These are phyloP conservation scores for Sphagnum fallax DNA, from an alignment of 228 moss, liverwort and hornwort species.

Conservation along the genomic window DNA sequence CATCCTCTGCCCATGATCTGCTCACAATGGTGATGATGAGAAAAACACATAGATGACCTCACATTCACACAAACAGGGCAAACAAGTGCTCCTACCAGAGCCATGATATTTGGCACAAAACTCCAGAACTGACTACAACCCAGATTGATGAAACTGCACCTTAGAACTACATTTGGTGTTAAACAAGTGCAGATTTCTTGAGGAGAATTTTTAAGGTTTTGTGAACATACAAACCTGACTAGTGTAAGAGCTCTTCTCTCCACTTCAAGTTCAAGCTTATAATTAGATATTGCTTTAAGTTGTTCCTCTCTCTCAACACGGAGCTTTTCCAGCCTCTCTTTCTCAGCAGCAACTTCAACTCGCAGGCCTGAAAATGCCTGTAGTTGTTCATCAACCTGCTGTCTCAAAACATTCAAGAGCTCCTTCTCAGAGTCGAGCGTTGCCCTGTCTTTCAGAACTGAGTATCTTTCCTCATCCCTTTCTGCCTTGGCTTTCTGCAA, in stretches of 20 bases:
- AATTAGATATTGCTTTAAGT: conserved; percentile 23
- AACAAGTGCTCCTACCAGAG: too few relatives aligned
- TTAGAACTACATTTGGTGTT: too few relatives aligned
- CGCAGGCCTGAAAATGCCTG: conserved; percentile 45
- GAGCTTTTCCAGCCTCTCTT: conserved; percentile 57
- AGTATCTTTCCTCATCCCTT: conserved; percentile 52
- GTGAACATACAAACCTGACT: conserved; percentile 47
- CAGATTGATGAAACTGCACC: too few relatives aligned
- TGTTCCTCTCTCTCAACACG: conserved; percentile 59
- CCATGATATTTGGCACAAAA: too few relatives aligned
- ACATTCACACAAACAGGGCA: too few relatives aligned
- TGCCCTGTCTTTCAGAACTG: conserved; percentile 47
- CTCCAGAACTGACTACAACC: too few relatives aligned
- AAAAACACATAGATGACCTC: too few relatives aligned
- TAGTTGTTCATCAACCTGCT: conserved; percentile 74
- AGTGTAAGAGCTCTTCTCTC: conserved; percentile 82
- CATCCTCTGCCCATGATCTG: conserved; percentile 89
- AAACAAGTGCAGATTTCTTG: too few relatives aligned
- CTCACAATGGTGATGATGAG: conserved; percentile 9
- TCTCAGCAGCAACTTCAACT: conserved; percentile 72
- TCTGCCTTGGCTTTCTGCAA: conserved; percentile 58
- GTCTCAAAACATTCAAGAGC: conserved; percentile 54
- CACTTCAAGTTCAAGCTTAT: conserved; percentile 59
- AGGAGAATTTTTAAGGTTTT: too few relatives aligned
- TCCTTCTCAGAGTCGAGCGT: conserved; percentile 60